Conservation (phyloP, 2,329 filamentous ascomycete genomes). For the Epichloe sibirici region DNA sequence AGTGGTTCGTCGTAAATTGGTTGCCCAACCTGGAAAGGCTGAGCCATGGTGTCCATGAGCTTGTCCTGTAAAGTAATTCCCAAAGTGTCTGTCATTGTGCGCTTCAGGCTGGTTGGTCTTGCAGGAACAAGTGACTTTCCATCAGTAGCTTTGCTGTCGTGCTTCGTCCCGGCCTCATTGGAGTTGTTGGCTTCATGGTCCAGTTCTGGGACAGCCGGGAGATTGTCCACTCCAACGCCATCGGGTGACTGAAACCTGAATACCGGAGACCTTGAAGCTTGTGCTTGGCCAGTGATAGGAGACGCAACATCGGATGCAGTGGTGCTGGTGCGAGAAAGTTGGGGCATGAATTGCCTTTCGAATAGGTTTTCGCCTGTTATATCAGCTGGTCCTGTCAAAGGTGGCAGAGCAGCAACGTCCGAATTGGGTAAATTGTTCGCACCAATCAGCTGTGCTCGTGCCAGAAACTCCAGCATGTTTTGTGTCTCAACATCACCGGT, state of each 20-base stretch:
- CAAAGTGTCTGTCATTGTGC: slow-evolving; percentile 76
- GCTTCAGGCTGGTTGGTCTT: slow-evolving; percentile 58
- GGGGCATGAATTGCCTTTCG: slow-evolving; percentile 62
- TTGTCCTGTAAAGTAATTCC: slow-evolving; percentile 66
- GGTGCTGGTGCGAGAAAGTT: slow-evolving; percentile 38
- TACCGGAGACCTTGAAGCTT: slow-evolving; percentile 10
- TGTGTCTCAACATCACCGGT: slow-evolving; percentile 79
- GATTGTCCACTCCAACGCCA: slow-evolving; percentile 8
- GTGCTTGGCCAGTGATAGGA: slow-evolving; percentile 14
- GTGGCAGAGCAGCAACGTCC: slow-evolving; percentile 34
- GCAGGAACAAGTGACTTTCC: slow-evolving; percentile 39
- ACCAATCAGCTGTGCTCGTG: slow-evolving; percentile 67
- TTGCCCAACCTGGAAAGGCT: slow-evolving; percentile 54
- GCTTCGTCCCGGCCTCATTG: slow-evolving; percentile 42
- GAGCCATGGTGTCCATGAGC: slow-evolving; percentile 72
- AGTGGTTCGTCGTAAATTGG: slow-evolving; percentile 23
- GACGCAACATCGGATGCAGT: slow-evolving; percentile 24
- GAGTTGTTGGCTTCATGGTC: slow-evolving; percentile 33
- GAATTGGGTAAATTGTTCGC: slow-evolving; percentile 47
- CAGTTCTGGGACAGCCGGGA: slow-evolving; percentile 10
- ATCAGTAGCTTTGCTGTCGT: slow-evolving; percentile 37
- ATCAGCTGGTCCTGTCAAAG: slow-evolving; percentile 69
- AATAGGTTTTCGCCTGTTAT: slow-evolving; percentile 69
- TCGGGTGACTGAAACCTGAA: slow-evolving; percentile 6
- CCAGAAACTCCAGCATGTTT: slow-evolving; percentile 79